Conservation (phyloP, 2,329 filamentous ascomycete species). For the Ophiostoma novo-ulmi region DNA sequence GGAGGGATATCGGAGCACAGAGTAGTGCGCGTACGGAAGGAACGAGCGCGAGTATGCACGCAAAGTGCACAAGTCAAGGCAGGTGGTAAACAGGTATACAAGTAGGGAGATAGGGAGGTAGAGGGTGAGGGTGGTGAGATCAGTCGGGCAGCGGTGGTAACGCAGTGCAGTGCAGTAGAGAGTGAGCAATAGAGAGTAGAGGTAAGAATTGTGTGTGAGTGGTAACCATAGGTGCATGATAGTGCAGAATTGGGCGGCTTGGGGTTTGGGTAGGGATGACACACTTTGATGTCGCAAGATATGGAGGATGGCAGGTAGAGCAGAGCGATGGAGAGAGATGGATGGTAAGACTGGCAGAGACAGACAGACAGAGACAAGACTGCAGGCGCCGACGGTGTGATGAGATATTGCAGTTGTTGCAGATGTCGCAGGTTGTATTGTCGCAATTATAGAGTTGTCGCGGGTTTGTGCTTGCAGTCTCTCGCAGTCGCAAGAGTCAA, state of each 20-base stretch:
- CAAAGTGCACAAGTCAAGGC: not conserved
- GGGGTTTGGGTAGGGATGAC: not conserved
- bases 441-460: not conserved
- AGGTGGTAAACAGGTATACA: not conserved
- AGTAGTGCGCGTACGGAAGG: slow-evolving; percentile 2
- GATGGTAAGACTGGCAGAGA: not conserved
- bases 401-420: not conserved
- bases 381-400: not conserved
- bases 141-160: not conserved
- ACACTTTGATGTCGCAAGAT: not conserved
- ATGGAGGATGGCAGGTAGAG: not conserved
- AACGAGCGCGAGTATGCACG: slow-evolving; percentile 3
- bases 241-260: not conserved
- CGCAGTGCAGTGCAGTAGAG: not conserved
- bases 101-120: not conserved
- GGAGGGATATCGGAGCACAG: slow-evolving; percentile 10
- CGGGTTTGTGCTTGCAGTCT: too few relatives aligned
- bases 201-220: not conserved
- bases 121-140: not conserved
- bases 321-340: not conserved
- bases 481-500: not conserved
- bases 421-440: not conserved
- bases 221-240: not conserved
- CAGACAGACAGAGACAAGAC: not conserved
- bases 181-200: not conserved